These are phyloP conservation scores for Candida schatavii DNA, from an alignment of 805 yeast genomes.

Conservation along the genomic window DNA sequence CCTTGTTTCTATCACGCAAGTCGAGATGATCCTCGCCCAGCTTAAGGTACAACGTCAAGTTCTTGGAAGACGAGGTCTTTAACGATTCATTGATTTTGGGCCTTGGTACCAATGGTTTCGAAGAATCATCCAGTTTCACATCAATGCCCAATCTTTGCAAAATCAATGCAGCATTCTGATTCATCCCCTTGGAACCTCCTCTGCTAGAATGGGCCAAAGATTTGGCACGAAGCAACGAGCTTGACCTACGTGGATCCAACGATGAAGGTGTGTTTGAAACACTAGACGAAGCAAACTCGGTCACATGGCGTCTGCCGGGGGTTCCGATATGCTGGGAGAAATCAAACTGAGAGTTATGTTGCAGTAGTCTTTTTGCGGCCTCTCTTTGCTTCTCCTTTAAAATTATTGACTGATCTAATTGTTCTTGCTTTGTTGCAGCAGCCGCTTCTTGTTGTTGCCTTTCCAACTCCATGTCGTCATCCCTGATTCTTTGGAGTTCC, in stretches of 20 bases:
- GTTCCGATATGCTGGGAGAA: constrained; percentile 11
- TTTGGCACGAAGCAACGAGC: constrained; percentile 35
- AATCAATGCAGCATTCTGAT: constrained; percentile 29
- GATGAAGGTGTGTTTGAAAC: constrained; percentile 19
- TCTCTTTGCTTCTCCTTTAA: constrained; percentile 5
- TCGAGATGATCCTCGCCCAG: constrained; percentile 6
- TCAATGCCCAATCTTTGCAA: constrained; percentile 39
- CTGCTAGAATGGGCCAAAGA: constrained; percentile 29
- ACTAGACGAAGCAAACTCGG: constrained; percentile 22
- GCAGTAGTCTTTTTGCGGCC: constrained; percentile 4
- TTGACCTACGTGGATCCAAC: constrained; percentile 35
- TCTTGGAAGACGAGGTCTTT: constrained; percentile 39
- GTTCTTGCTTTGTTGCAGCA: background rate
- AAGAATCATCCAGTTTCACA: constrained; percentile 3
- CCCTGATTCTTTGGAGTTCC: constrained; percentile 12
- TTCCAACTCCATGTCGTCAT: constrained; percentile 15
- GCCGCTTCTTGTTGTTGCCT: constrained; percentile 6
- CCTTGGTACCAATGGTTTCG: constrained; percentile 1
- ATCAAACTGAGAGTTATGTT: constrained; percentile 11
- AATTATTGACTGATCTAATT: constrained; percentile 1
- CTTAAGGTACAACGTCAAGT: constrained; percentile 21
- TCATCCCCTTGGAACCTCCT: constrained; percentile 16
- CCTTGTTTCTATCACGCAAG: constrained; percentile 11
- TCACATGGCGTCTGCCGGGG: constrained; percentile 17
- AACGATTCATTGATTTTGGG: constrained; percentile 17